Base-by-base conservation (phyloP, 2,329 filamentous ascomycete species). In the Beauveria sp. region DNA sequence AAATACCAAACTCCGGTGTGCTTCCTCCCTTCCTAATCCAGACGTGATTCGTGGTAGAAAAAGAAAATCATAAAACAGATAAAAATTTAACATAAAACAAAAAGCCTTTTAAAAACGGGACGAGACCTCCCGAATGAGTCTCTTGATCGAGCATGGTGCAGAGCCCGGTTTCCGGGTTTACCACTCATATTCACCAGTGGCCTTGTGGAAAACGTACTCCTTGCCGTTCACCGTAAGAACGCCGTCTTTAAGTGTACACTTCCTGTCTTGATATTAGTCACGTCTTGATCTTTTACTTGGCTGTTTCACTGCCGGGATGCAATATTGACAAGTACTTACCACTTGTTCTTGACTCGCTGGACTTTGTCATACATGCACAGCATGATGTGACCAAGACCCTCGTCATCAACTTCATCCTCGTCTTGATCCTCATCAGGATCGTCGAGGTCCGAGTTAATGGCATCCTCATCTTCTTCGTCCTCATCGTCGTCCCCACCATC, bases 331-430 rank as follows among this genome's bases (percentile, higher is more conserved):
- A 7, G 5, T 22, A 76, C 81, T 57, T 73, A 87, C 90, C 90
- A 95, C 85, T 95, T 99, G 79, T 98, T 99, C 87, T 99, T 99
- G 70, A 98, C 95, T 53, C 95, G 85, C 77, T 98, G 93, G 10
- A 99, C 95, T 80, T 99, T 99, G 80, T 99, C 95, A 73, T 99
- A 99, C 73, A 96, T 97, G 80, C 95, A 99, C 46, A 99, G 87
- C 90, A 99, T 98, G 72, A 96, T 93, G 68, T 96, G 90, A 1
- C 88, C 88, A 66, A 89, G 84, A 42, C 87, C 85, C 49, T 96
- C 93, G 64, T 96, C 91, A 16, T 92, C 90, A 56, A 95, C 93
- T 40, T 95, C 91, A 26, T 93, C 90, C 26, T 95, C 91, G 34
- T 90, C 88, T 20, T 86, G 77, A 12, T 91, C 87, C 64, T 98